Percentiles rank a stretch among this genome's conserved stretches.
phyloP scores from a whole-genome alignment of 2,329 filamentous ascomycete species.

The Diplodia scrobiculata region DNA sequence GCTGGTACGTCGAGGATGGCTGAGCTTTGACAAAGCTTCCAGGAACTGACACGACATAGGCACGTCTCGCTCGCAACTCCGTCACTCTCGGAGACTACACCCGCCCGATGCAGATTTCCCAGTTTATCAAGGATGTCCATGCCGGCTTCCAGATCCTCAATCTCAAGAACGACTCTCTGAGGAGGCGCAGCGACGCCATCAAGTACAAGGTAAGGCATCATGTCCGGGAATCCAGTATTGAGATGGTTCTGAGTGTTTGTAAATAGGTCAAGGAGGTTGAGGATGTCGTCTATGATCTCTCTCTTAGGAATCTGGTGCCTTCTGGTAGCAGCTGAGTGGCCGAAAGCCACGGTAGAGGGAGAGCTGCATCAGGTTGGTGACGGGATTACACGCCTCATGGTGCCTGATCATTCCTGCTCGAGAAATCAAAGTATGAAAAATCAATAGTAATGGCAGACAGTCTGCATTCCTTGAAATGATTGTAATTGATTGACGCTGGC shows the following conservation, averaged over 20 bases:
- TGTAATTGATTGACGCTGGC: background rate
- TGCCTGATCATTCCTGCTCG: no score
- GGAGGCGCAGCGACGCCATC: slow-evolving; percentile 85
- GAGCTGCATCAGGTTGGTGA: background rate
- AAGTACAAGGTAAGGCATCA: slow-evolving; percentile 71
- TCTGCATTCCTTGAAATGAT: background rate
- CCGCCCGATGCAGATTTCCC: slow-evolving; percentile 82
- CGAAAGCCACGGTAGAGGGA: slow-evolving; percentile 32
- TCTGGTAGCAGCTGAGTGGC: slow-evolving; percentile 37
- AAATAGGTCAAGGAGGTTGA: slow-evolving; percentile 87
- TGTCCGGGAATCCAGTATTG: background rate
- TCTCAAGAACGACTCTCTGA: slow-evolving; percentile 89
- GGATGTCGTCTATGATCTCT: slow-evolving; percentile 95
- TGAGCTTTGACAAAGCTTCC: no score
- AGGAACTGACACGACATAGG: slow-evolving; percentile 44
- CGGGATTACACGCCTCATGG: background rate
- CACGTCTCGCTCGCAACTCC: slow-evolving; percentile 87
- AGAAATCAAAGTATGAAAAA: no score
- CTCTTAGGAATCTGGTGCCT: slow-evolving; percentile 77
- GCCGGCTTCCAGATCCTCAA: slow-evolving; percentile 97
- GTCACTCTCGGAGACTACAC: slow-evolving; percentile 88
- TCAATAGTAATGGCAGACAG: background rate
- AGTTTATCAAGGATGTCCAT: slow-evolving; percentile 92
- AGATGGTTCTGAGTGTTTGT: slow-evolving; percentile 14
- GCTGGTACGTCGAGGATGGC: slow-evolving; percentile 56